Percentiles rank a stretch among this genome's conserved stretches.
Evolutionary conservation across 768 basidiomycete species (phyloP).

Genomic region (Lyophyllum decastes): DNA sequence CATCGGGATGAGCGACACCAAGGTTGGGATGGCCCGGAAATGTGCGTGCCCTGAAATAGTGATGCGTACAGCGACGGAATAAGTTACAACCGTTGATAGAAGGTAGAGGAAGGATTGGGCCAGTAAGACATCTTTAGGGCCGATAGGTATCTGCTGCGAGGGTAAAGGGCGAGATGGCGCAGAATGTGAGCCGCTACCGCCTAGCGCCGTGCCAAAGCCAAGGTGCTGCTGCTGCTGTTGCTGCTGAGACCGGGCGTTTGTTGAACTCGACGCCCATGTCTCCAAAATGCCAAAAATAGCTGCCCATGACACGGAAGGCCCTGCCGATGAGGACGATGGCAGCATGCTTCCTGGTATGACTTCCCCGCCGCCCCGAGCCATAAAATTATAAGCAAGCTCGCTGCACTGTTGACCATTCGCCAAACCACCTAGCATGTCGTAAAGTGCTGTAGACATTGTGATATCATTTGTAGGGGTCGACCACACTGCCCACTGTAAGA

Average conservation of each 20-base stretch:
- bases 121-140: slow-evolving; percentile 73
- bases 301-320: slow-evolving; percentile 74
- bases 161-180: slow-evolving; percentile 41
- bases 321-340: slow-evolving; percentile 48
- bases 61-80: slow-evolving; percentile 77
- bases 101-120: slow-evolving; percentile 82
- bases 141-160: slow-evolving; percentile 49
- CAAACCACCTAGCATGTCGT: slow-evolving; percentile 87
- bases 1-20: slow-evolving; percentile 77
- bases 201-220: slow-evolving; percentile 21
- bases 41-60: slow-evolving; percentile 76
- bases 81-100: slow-evolving; percentile 70
- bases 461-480: slow-evolving; percentile 75
- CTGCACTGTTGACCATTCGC: slow-evolving; percentile 85
- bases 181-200: slow-evolving; percentile 29
- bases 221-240: slow-evolving; percentile 34
- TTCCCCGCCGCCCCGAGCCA: slow-evolving; percentile 75
- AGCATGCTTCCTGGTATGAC: slow-evolving; percentile 62
- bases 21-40: slow-evolving; percentile 79
- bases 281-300: slow-evolving; percentile 76
- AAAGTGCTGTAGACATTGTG: slow-evolving; percentile 76
- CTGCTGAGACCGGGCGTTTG: slow-evolving; percentile 43
- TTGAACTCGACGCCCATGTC: slow-evolving; percentile 64
- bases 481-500: slow-evolving; percentile 91
- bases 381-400: slow-evolving; percentile 86